Evolutionary conservation across 2,329 filamentous ascomycete genomes (phyloP), one percentile per base, ranked within the genome.

Genomic region (Fusarium torreyae): DNA sequence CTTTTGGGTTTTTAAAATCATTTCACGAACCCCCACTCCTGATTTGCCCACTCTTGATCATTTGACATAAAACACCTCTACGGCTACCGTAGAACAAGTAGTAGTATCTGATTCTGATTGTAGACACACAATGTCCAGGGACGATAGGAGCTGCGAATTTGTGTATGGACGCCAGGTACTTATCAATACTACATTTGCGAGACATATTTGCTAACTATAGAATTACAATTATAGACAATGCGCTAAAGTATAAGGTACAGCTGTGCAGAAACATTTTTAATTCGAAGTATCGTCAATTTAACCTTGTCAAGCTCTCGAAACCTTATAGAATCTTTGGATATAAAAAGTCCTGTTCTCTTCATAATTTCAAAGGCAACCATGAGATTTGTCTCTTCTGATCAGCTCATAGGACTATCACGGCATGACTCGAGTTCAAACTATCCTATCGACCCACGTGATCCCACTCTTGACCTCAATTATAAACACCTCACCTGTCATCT

Each of bases 401-500:
- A 31, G 28, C 34, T 50, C 52, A n/a, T 18, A 26, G 14, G 52
- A 49, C 5, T 13, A 31, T 10, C 10, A 10, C 28, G 4, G 28
- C 28, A 31, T 55, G 51, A 38, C 42, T 55, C 13, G 0, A 49
- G 15, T 31, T 10, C 10, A 13, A 31, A 31, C 28, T 31, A 10
- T 28, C 7, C 10, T 10, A 13, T 48, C 6, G 46, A 22, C n/a
- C 31, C 33, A 31, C 31, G 14, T 11, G 10, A 14, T 11, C 11
- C 11, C n/a, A 17, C 18, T 50, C 9, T 18, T 11, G 38, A 22
- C 33, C 3, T 18, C 31, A 50, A 22, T n/a, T 22, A 31, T 18
- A 31, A n/a, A 39, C 52, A 31, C 33, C 15, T 18, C 43, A 55
- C 38, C 33, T 50, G 22, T 18, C 43, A 55, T 55, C 33, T 55